These are phyloP conservation scores for Carex cristatella DNA, from an alignment of 176 grass and related monocot genomes.

Conservation along the genomic window DNA sequence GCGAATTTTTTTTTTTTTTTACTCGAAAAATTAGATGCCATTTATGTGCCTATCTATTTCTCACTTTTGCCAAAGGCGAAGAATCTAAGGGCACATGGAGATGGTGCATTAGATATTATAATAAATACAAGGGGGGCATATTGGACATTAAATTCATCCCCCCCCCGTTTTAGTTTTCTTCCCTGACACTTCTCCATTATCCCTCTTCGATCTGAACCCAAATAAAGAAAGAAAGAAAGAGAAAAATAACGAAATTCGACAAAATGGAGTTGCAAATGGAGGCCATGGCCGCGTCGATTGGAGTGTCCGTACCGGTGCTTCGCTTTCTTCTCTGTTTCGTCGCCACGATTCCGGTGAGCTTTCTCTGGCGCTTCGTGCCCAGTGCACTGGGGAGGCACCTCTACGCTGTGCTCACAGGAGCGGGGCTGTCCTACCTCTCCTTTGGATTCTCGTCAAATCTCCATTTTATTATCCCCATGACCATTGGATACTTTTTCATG, in stretches of 20 bases:
- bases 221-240: neutral
- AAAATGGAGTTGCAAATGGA: slow-evolving; percentile 71
- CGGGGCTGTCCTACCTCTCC: slow-evolving; percentile 74
- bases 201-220: neutral
- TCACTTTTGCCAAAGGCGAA: neutral
- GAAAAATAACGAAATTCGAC: neutral
- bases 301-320: slow-evolving; percentile 85
- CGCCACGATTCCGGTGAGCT: slow-evolving; percentile 82
- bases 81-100: neutral
- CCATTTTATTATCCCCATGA: slow-evolving; percentile 86
- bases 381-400: slow-evolving; percentile 52
- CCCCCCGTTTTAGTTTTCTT: neutral
- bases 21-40: neutral
- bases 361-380: slow-evolving; percentile 67
- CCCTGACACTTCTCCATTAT: neutral
- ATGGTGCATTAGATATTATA: neutral
- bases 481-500: slow-evolving; percentile 71
- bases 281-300: slow-evolving; percentile 74
- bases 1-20: too few relatives aligned
- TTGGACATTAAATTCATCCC: neutral
- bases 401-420: slow-evolving; percentile 76
- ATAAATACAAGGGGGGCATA: neutral
- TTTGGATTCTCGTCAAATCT: slow-evolving; percentile 87
- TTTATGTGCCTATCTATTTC: neutral
- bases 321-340: slow-evolving; percentile 95